Percentiles rank a stretch among this genome's conserved stretches.
Conservation (phyloP, 2,329 filamentous ascomycete genomes). For the Venturia pyrina region DNA sequence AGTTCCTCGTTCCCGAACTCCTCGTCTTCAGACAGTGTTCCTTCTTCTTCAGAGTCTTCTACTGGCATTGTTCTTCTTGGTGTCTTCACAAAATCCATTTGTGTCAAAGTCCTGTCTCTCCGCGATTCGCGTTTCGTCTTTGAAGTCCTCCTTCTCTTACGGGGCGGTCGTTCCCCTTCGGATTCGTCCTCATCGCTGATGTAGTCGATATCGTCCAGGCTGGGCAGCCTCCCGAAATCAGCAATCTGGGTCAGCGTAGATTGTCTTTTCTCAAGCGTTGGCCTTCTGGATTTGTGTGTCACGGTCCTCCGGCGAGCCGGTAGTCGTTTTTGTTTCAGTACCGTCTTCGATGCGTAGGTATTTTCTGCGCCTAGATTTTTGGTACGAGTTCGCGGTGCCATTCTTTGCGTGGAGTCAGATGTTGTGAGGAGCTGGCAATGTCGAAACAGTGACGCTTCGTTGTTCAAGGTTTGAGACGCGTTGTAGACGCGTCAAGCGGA, state of each 20-base stretch:
- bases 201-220: background rate
- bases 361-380: background rate
- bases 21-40: background rate
- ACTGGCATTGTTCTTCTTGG: background rate
- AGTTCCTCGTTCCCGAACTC: background rate
- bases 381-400: constrained; percentile 4
- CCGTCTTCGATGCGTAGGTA: background rate
- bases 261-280: background rate
- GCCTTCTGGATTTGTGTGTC: background rate
- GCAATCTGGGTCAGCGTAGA: constrained; percentile 2
- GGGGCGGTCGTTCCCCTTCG: background rate
- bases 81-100: constrained; percentile 5
- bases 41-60: background rate
- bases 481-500: background rate
- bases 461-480: background rate
- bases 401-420: background rate
- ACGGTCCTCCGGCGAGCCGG: background rate
- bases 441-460: background rate
- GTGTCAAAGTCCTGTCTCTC: constrained; percentile 2
- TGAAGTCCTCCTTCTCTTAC: background rate
- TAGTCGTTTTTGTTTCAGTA: background rate
- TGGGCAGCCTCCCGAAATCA: background rate
- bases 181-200: background rate
- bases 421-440: background rate
- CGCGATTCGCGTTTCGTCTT: background rate